A percentile compares a stretch with the other conserved stretches of the same genome.
phyloP scores from a whole-genome alignment of 1,284 basidiomycete genomes.

The Xerocomus nothofagi region DNA sequence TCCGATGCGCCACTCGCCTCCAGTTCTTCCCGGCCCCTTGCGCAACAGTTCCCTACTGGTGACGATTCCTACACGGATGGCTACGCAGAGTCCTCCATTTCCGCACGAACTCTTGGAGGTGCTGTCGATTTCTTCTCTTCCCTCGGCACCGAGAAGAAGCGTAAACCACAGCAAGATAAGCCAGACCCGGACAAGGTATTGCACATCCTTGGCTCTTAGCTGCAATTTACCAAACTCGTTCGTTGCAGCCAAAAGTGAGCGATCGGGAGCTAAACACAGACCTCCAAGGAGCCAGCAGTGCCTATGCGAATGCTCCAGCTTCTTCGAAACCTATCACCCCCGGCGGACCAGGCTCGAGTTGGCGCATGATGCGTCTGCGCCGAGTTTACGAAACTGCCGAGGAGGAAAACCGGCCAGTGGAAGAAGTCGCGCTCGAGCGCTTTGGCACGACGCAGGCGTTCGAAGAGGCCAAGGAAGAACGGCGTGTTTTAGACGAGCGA shows the following conservation, averaged over 20 bases:
- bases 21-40: conserved; percentile 23
- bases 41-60: conserved; percentile 32
- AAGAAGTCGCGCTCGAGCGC: conserved; percentile 86
- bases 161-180: conserved; percentile 61
- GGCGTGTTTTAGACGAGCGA: conserved; percentile 80
- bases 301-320: conserved; percentile 53
- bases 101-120: conserved; percentile 49
- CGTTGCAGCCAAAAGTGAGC: conserved; percentile 56
- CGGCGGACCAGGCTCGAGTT: conserved; percentile 90
- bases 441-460: conserved; percentile 86
- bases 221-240: conserved; percentile 1
- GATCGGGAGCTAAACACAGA: conserved; percentile 81
- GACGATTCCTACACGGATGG: conserved; percentile 66
- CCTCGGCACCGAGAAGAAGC: conserved; percentile 75
- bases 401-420: conserved; percentile 74
- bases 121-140: conserved; percentile 84
- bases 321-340: conserved; percentile 59
- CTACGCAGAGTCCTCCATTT: conserved; percentile 60
- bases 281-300: conserved; percentile 56
- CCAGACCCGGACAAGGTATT: conserved; percentile 72
- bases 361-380: conserved; percentile 97
- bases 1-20: conserved; percentile 27
- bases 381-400: conserved; percentile 88
- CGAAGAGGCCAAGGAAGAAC: conserved; percentile 85
- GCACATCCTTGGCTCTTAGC: neutral